phyloP scores from a whole-genome alignment of 164 flowering plant species.

The Akebia trifoliata region DNA sequence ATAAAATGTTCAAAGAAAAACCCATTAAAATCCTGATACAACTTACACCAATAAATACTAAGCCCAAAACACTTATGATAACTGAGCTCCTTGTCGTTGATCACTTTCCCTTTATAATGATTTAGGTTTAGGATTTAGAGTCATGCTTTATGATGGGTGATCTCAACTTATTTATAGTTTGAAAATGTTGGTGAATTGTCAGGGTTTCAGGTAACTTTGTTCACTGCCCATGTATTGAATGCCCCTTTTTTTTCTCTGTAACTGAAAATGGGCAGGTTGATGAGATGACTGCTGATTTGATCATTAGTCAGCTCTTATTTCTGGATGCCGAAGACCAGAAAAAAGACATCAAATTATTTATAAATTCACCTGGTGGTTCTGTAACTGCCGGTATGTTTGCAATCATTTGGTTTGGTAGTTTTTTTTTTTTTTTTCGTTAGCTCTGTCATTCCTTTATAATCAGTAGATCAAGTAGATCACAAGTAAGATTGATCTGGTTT shows the following conservation, averaged over 20 bases:
- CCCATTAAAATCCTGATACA: no score
- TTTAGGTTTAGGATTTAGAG: background rate
- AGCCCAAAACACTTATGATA: no score
- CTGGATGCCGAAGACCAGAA: constrained; percentile 82
- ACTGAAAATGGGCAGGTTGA: constrained; percentile 59
- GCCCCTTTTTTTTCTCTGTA: background rate
- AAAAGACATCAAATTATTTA: constrained; percentile 78
- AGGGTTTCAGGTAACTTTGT: background rate
- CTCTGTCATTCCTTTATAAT: background rate
- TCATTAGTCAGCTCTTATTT: constrained; percentile 76
- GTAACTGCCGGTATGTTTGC: constrained; percentile 64
- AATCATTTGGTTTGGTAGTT: background rate
- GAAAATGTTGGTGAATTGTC: background rate
- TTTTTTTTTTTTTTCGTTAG: background rate
- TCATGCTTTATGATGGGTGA: background rate
- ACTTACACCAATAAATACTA: no score
- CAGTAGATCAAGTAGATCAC: background rate
- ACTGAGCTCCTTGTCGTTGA: no score
- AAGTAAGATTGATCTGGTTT: no score
- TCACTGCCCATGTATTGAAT: background rate
- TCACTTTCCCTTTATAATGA: no score
- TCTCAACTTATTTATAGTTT: background rate
- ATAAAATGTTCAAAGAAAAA: no score
- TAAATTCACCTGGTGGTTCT: constrained; percentile 94
- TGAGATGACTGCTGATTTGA: constrained; percentile 68